Conservation (phyloP, 768 basidiomycete species). For the Gautieria morchelliformis region DNA sequence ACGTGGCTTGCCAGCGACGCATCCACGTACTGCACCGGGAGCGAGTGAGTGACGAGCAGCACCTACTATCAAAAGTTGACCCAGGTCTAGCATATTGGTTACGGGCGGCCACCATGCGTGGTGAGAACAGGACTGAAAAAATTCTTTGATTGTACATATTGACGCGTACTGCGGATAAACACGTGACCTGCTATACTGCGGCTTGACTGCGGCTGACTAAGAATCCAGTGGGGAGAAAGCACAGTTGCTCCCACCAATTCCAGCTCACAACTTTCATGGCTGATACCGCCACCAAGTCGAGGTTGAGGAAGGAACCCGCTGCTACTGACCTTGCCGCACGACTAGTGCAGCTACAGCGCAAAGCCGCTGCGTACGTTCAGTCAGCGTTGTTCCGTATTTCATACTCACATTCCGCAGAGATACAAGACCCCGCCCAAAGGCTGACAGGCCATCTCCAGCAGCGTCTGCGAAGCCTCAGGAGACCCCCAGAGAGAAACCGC, state of each 20-base stretch:
- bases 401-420: conserved; percentile 25
- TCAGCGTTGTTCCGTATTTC: neutral
- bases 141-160: conserved; percentile 1
- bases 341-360: conserved; percentile 59
- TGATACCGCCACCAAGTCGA: conserved; percentile 4
- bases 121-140: conserved; percentile 23
- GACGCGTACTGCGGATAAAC: conserved; percentile 5
- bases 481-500: conserved; percentile 27
- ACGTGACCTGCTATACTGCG: conserved; percentile 7
- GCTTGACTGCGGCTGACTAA: conserved; percentile 6
- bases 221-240: neutral
- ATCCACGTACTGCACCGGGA: conserved; percentile 70
- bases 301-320: conserved; percentile 15
- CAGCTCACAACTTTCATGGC: conserved; percentile 7
- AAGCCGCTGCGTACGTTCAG: conserved; percentile 43
- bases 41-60: conserved; percentile 48
- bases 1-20: conserved; percentile 69
- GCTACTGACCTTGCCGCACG: conserved; percentile 49
- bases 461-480: conserved; percentile 22
- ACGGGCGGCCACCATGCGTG: conserved; percentile 56
- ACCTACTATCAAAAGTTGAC: neutral
- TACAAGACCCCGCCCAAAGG: conserved; percentile 35
- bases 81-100: conserved; percentile 39
- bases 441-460: conserved; percentile 32
- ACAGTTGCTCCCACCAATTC: conserved; percentile 5